phyloP scores from a whole-genome alignment of 192 early-diverging fungal species.

The Phlyctochytrium planicorne region DNA sequence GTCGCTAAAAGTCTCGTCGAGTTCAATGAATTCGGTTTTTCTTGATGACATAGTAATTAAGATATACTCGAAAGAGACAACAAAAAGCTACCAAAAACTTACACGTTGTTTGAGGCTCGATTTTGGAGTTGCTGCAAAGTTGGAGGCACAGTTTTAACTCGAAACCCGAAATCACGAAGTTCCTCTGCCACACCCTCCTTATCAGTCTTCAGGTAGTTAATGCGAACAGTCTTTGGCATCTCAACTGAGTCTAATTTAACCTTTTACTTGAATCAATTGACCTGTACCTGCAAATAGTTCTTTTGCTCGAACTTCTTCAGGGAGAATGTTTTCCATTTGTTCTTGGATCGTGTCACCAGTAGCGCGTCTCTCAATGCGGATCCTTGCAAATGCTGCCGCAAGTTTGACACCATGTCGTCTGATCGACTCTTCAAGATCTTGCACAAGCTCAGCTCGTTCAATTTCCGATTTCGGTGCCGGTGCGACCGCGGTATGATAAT shows the following conservation, averaged over 20 bases:
- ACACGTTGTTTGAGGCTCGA: neutral
- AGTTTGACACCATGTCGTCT: slow-evolving; percentile 40
- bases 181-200: slow-evolving; percentile 61
- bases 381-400: slow-evolving; percentile 51
- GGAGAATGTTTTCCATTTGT: slow-evolving; percentile 52
- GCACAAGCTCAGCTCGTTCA: slow-evolving; percentile 30
- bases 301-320: slow-evolving; percentile 43
- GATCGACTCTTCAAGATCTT: slow-evolving; percentile 39
- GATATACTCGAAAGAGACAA: no score
- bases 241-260: slow-evolving; percentile 45
- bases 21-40: slow-evolving; percentile 25
- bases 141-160: slow-evolving; percentile 8
- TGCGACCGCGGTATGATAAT: slow-evolving; percentile 20
- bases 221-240: slow-evolving; percentile 79
- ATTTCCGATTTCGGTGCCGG: slow-evolving; percentile 11
- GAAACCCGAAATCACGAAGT: slow-evolving; percentile 41
- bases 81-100: neutral
- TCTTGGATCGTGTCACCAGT: slow-evolving; percentile 38
- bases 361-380: slow-evolving; percentile 48
- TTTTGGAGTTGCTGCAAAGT: neutral
- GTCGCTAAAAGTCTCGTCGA: slow-evolving; percentile 51
- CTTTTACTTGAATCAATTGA: no score
- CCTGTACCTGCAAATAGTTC: slow-evolving; percentile 51
- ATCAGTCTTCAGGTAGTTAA: slow-evolving; percentile 72
- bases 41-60: no score